These are phyloP conservation scores for Agarophyton chilense DNA, from an alignment of 23 red algal genomes.

Conservation along the genomic window DNA sequence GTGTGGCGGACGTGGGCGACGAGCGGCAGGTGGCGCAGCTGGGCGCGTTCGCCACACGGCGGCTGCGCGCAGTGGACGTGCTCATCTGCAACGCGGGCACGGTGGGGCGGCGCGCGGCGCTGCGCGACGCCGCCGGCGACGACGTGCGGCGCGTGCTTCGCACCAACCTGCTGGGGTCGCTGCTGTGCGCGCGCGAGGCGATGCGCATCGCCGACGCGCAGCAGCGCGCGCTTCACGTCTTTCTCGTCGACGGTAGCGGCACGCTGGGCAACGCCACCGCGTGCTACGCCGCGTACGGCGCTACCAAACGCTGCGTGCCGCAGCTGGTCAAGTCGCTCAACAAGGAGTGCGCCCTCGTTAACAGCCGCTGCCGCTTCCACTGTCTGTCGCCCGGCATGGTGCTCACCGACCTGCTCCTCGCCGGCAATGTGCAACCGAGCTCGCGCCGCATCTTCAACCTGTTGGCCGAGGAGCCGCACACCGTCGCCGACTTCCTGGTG, in stretches of 20 bases:
- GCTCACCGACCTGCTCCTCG: slow-evolving; percentile 85
- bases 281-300: slow-evolving; percentile 79
- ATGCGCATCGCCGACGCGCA: slow-evolving; percentile 10
- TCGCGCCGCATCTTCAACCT: slow-evolving; percentile 75
- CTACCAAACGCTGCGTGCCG: slow-evolving; percentile 76
- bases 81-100: slow-evolving; percentile 90
- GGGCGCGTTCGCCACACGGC: slow-evolving; percentile 1
- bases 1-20: slow-evolving; percentile 64
- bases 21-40: slow-evolving; percentile 43
- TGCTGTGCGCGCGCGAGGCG: slow-evolving; percentile 70
- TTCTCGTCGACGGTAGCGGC: slow-evolving; percentile 79
- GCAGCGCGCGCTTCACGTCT: slow-evolving; percentile 51
- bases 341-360: slow-evolving; percentile 33
- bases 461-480: slow-evolving; percentile 84
- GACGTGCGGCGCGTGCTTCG: slow-evolving; percentile 35
- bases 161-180: slow-evolving; percentile 77
- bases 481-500: slow-evolving; percentile 74
- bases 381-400: slow-evolving; percentile 86
- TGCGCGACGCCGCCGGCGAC: slow-evolving; percentile 21
- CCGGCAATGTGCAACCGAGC: slow-evolving; percentile 9
- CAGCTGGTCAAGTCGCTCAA: slow-evolving; percentile 76
- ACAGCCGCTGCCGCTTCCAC: slow-evolving; percentile 39
- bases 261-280: slow-evolving; percentile 60
- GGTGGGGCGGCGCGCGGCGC: slow-evolving; percentile 39
- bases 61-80: slow-evolving; percentile 40